phyloP scores from a whole-genome alignment of 441 rosid genomes.

The Corymbia citriodora region DNA sequence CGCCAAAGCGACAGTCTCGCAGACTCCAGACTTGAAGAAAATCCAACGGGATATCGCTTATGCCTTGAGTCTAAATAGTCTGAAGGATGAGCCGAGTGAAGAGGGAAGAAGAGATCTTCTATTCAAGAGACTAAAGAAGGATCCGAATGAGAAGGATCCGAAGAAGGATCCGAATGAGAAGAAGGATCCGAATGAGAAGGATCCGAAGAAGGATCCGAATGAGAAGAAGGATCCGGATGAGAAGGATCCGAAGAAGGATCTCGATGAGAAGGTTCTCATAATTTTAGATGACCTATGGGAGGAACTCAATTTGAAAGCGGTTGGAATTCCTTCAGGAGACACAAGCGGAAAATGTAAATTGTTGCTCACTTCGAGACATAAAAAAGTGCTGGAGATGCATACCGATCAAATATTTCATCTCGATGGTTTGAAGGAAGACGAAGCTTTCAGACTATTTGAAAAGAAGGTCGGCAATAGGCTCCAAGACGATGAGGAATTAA shows the following conservation, averaged over 20 bases:
- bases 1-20: background rate
- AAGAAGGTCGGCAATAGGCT: background rate
- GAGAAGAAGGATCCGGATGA: too few species aligned
- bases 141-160: background rate
- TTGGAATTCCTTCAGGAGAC: background rate
- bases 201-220: background rate
- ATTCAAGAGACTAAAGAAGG: background rate
- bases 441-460: background rate
- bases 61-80: background rate
- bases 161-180: background rate
- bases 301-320: background rate
- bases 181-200: background rate
- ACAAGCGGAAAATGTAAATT: background rate
- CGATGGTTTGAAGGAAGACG: rapidly evolving
- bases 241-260: background rate
- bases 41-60: background rate
- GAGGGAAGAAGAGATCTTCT: background rate
- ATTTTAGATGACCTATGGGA: background rate
- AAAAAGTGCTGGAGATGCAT: background rate
- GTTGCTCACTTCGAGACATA: background rate
- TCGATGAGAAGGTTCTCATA: background rate
- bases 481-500: background rate
- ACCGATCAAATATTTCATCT: background rate
- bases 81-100: background rate
- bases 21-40: background rate